Base-by-base conservation (phyloP, 495 filamentous ascomycete genomes). In the Podospora australis region DNA sequence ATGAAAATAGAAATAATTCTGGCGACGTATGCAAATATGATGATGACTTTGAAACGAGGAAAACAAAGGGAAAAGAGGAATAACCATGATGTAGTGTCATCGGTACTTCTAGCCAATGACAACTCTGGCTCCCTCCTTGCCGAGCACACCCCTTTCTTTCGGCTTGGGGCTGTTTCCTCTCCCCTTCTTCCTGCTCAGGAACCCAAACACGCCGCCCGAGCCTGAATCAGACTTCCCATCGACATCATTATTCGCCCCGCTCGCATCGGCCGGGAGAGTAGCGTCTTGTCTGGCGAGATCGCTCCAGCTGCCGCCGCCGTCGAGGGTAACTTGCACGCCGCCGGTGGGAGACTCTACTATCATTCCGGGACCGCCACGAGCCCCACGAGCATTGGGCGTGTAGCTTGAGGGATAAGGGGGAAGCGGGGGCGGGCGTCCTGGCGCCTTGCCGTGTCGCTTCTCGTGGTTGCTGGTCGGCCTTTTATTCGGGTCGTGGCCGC, bases 161-260 rank as follows among this genome's bases (percentile, higher is more conserved):
- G 90, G 90, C 67, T 95, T 96, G 7, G 92, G 92, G 60, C 90
- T 96, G 59, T 86, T 79, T 40, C 89, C 88, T 32, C 92, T 76
- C 4, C 90, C 90, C 73, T 87, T 95, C 72, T 92, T 94, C 48
- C 90, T 75, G 29, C 75, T 83, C 46, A 96, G 72, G 64, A 98
- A 92, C 2, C 89, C 87, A 39, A 98, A 80, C 79, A 97, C 90
- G 30, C 90, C 89, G 25, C 79, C 81, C 1, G 58, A 57, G 44
- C 75, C 67, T 54, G 81, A 74, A 46, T 63, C 66, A 0, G 42
- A 45, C 35, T 67, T 67, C 10, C 56, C 68, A 29, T 61, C 67
- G 16, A 39, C 26, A 14, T 75, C 70, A 13, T 71, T 68, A 7
- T 70, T 73, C n/a, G 63, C 58, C 26, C 67, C 72, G 54, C 64